Evolutionary conservation across 1,284 basidiomycete genomes (phyloP).

Genomic region (Porphyrellus sp.): DNA sequence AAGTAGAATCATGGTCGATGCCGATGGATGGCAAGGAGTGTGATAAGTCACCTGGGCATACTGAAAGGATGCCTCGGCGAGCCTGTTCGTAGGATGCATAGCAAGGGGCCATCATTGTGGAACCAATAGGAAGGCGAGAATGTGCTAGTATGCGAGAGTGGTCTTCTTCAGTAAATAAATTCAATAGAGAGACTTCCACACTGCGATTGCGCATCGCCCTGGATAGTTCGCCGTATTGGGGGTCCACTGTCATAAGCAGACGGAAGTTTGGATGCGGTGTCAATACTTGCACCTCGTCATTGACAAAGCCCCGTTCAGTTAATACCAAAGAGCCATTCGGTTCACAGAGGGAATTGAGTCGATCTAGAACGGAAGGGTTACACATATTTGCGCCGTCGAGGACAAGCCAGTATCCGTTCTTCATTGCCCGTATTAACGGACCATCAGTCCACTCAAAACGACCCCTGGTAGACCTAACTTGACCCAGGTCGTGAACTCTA

Average conservation of each 20-base stretch:
- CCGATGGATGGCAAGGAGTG: slow-evolving; percentile 30
- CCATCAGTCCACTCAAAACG: slow-evolving; percentile 97
- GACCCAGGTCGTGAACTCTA: slow-evolving; percentile 17
- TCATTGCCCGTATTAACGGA: slow-evolving; percentile 86
- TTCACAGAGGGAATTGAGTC: slow-evolving; percentile 96
- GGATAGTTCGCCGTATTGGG: slow-evolving; percentile 90
- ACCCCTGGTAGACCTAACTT: slow-evolving; percentile 37
- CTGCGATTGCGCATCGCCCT: slow-evolving; percentile 98
- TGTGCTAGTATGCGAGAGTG: slow-evolving; percentile 44
- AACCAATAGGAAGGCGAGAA: slow-evolving; percentile 44
- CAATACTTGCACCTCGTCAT: slow-evolving; percentile 74
- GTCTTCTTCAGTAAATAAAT: slow-evolving; percentile 45
- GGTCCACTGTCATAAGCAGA: slow-evolving; percentile 93
- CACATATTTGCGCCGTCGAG: slow-evolving; percentile 95
- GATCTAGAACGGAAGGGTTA: slow-evolving; percentile 92
- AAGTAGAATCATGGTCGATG: slow-evolving; percentile 48
- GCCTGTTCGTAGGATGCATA: slow-evolving; percentile 27
- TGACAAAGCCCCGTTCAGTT: slow-evolving; percentile 85
- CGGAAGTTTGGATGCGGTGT: slow-evolving; percentile 87
- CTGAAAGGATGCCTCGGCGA: slow-evolving; percentile 27
- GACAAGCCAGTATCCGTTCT: slow-evolving; percentile 85
- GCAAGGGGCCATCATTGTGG: slow-evolving; percentile 10
- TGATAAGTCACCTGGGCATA: neutral
- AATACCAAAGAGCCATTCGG: slow-evolving; percentile 77
- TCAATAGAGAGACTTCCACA: slow-evolving; percentile 71